Conservation (phyloP, 495 filamentous ascomycete genomes). For the Penicillium antarcticum region DNA sequence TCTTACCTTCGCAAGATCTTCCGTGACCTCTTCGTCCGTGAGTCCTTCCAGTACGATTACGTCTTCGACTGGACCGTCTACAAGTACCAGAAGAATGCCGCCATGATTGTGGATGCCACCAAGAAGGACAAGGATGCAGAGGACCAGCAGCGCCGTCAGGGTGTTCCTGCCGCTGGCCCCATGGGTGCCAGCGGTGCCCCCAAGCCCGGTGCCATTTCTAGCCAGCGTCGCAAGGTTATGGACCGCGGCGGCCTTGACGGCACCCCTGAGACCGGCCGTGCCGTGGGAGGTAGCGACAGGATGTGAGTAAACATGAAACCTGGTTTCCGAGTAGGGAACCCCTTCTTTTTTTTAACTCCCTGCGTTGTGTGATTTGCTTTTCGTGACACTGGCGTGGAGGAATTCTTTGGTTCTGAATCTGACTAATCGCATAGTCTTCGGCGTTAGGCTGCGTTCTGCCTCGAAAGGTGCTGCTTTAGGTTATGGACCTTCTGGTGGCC, state of each 20-base stretch:
- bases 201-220: constrained; percentile 69
- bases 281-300: constrained; percentile 89
- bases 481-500: constrained; percentile 67
- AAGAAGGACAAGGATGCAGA: constrained; percentile 75
- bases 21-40: constrained; percentile 98
- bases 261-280: constrained; percentile 80
- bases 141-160: constrained; percentile 62
- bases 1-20: constrained; percentile 99
- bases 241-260: constrained; percentile 73
- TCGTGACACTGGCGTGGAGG: constrained; percentile 76
- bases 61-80: constrained; percentile 99
- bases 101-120: constrained; percentile 77
- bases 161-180: constrained; percentile 57
- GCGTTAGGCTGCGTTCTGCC: constrained; percentile 92
- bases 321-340: constrained; percentile 91
- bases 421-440: constrained; percentile 87
- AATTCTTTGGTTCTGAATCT: constrained; percentile 63
- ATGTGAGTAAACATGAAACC: constrained; percentile 88
- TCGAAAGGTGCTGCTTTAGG: constrained; percentile 74
- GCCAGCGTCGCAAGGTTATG: constrained; percentile 80
- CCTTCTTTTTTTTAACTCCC: constrained; percentile 50
- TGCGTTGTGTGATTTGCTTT: constrained; percentile 76
- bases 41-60: constrained; percentile 99
- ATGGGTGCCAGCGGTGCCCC: constrained; percentile 56
- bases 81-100: constrained; percentile 99